Conservation (phyloP, 257 asterid species). For the Plantago elongata region DNA sequence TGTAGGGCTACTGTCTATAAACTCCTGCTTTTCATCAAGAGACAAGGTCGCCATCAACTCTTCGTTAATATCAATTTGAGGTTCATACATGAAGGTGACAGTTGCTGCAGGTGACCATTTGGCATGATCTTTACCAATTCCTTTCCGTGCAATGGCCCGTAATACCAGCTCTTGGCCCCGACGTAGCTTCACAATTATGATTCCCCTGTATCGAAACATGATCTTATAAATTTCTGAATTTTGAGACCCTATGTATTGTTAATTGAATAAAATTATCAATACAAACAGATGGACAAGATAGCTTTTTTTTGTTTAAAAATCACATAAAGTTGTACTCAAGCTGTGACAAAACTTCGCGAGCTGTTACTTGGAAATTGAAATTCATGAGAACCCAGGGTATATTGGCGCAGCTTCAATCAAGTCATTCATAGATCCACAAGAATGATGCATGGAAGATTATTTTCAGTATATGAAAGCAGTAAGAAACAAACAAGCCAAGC, state of each 20-base stretch:
- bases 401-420: too few species aligned
- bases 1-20: constrained; percentile 88
- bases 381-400: too few species aligned
- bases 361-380: too few species aligned
- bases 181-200: constrained; percentile 94
- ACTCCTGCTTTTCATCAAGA: constrained; percentile 52
- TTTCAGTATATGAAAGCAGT: too few species aligned
- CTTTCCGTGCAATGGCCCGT: constrained; percentile 97
- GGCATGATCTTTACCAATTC: constrained; percentile 99
- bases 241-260: background rate
- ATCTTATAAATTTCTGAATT: constrained; percentile 10
- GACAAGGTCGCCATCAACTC: constrained; percentile 77
- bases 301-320: too few species aligned
- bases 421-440: too few species aligned
- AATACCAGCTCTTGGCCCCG: constrained; percentile 88
- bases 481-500: too few species aligned
- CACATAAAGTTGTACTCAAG: too few species aligned
- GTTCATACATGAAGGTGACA: constrained; percentile 96
- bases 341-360: too few species aligned
- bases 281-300: background rate
- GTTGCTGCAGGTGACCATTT: constrained; percentile 99
- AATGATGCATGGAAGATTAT: too few species aligned
- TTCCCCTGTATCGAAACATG: constrained; percentile 53
- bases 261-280: background rate
- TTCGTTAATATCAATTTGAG: constrained; percentile 85